Evolutionary conservation across 305 asterid species (phyloP), one percentile per base, ranked within the genome.

Genomic region (Nicotiana rustica): DNA sequence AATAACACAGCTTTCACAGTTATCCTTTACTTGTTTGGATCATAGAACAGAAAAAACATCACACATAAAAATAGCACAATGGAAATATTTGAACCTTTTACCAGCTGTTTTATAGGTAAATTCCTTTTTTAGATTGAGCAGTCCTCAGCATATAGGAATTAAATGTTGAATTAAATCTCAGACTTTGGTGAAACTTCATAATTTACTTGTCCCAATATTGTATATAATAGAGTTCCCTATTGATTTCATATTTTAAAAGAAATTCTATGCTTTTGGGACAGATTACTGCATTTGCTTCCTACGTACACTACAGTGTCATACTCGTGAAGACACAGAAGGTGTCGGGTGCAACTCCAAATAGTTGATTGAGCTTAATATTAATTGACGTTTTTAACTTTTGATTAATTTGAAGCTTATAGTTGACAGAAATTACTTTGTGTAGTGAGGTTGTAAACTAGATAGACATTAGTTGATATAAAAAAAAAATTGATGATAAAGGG

Each of bases 221-320:
- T 35, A 25, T 78, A 35, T 77, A 18, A 41, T 75, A 64, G 79
- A 82, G 25, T 69, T 73, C 15, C 49, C 41, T 8, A 70, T 59
- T 70, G 60, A 62, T 82, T 71, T 56, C 49, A 66, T 25, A 25
- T 25, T 36, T 47, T 47, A 14, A 38, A 47, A 55, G 65, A 75
- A 75, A 4, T 73, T 25, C 7, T 52, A 21, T 70, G 80, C 67
- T 79, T 71, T 68, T 84, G 84, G 62, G 35, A 82, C 44, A 64
- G 60, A 57, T 84, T 84, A 73, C 84, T 79, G 38, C 44, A 41
- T 56, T 52, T 84, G 89, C 85, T 86, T 79, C 87, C 89, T 81
- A 79, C 67, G 84, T 59, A 38, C 89, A 84, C 85, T 78, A 82
- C 84, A 84, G 73, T 41, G 77, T 83, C 36, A 35, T 67, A 79